Evolutionary conservation across 176 grass and related monocot species (phyloP), one percentile per base, ranked within the genome.

Genomic region (Chrysopogon serrulatus): DNA sequence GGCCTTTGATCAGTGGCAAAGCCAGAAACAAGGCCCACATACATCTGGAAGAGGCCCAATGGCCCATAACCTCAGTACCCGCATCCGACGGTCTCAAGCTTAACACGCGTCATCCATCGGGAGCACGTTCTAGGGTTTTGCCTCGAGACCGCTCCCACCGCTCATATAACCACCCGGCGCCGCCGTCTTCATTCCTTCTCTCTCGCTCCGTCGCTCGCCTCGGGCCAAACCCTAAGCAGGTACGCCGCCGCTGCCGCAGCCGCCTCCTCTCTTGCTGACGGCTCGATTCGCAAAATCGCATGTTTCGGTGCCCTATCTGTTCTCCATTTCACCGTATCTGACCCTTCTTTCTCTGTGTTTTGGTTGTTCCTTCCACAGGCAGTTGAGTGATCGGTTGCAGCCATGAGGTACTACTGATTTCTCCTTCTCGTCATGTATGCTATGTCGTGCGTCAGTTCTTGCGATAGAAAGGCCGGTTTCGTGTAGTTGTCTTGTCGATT

Each of bases 371-470:
- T 63, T 63, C 27, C 13, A 10, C 51, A 83, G 86, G 73, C 32
- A 30, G 24, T 40, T 36, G 65, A 30, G n/a, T 21, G 17, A 83
- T 26, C 64, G 64, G 7, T n/a, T 47, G 73, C 76, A 80, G 36
- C 40, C 82, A 89, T 89, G 87, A 89, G 87, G 87, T 85, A 75
- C 30, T 65, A 21, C 65, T 48, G 32, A 24, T 27, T 39, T 15
- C 5, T 10, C 5, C 59, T 30, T 31, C 36, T 21, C 23, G 1
- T 47, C 28, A 5, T 10, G 10, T 44, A 9, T 5, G 10, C 0
- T 60, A 5, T 43, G 3, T 35, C 13, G 1, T 14, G 33, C n/a
- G 8, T 30, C 2, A 15, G 53, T 43, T 56, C 7, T 13, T 33
- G 21, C 10, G 26, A 44, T 57, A 43, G 5, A 37, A 43, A 33